Percentiles rank a stretch among this genome's conserved stretches.
These are phyloP conservation scores for Paramecium biaurelia DNA, from an alignment of 73 alveolate genomes.

Conservation along the genomic window DNA sequence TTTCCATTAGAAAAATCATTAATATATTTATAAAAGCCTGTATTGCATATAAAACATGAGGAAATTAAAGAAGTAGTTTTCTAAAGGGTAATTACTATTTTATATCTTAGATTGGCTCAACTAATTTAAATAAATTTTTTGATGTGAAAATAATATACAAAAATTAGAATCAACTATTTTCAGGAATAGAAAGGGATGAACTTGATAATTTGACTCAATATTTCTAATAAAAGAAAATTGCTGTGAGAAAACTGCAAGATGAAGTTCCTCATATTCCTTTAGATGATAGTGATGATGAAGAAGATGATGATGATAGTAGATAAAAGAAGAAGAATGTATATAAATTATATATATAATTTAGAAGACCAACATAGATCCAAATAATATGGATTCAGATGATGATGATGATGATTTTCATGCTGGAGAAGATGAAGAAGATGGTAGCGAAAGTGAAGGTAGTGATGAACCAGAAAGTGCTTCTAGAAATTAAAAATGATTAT, in stretches of 20 bases:
- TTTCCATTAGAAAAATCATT: slow-evolving; percentile 24
- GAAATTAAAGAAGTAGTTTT: neutral
- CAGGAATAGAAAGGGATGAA: slow-evolving; percentile 16
- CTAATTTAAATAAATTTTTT: neutral
- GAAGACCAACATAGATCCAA: neutral
- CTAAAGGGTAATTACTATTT: neutral
- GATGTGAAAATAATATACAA: neutral
- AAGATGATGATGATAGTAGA: slow-evolving; percentile 14
- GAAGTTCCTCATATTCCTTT: neutral
- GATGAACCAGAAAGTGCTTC: slow-evolving; percentile 10
- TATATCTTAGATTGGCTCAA: neutral
- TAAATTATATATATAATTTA: neutral
- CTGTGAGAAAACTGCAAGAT: neutral
- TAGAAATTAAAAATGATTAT: neutral
- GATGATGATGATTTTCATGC: slow-evolving; percentile 43
- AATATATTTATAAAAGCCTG: slow-evolving; percentile 3
- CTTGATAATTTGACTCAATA: neutral
- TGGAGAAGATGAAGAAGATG: neutral
- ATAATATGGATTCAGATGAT: slow-evolving; percentile 20
- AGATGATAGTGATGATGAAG: neutral
- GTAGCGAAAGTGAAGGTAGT: neutral
- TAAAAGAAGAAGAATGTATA: neutral
- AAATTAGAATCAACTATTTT: neutral
- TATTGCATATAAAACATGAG: neutral
- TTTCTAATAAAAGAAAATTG: neutral